Evolutionary conservation across 1,284 basidiomycete genomes (phyloP), one percentile per base, ranked within the genome.

Genomic region (Tilletia indica): DNA sequence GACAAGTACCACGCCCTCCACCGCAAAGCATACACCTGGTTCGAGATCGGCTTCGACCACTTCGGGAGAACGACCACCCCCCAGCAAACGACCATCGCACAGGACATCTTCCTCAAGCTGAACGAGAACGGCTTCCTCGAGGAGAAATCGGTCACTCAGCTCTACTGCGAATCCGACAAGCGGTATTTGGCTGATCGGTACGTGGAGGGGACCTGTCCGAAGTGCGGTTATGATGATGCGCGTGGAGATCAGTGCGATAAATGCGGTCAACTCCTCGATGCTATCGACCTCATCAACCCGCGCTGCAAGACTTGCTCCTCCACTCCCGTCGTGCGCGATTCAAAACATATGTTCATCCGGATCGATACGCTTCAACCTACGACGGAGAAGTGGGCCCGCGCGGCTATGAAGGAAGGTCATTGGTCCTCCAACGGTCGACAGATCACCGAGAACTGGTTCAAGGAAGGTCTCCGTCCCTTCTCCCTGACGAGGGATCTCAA

Each of bases 171-270:
- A 54, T 76, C 72, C 36, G 78, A 78, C 76, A 47, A 76, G 45
- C 76, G 82, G 48, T 84, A 83, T 76, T 73, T 84, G 16, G 82
- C 82, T 19, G 82, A 84, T 70, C 80, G 82, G 68, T 84, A 83
- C 73, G 82, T 84, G 11, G 80, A 83, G 68, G 82, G 82, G 31
- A 73, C 72, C 48, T 84, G 82, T 73, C 82, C 82, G n/a, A 79
- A 79, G 64, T 84, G 82, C 64, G 75, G 75, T 49, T 84, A 84
- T 73, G 81, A 83, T 67, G 96, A 98, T 78, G 97, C 96, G 49
- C 92, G 97, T 64, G 97, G 97, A 11, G 97, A 99, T 85, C 97
- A 99, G 87, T 99, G 97, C 86, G 97, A 99, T 85, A 89, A 90
- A 73, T 99, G 97, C 83, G 90, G 91, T 56, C 89, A 94, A 76